Evolutionary conservation across 139 green algal genomes (phyloP).

Genomic region (Haematococcus lacustris): DNA sequence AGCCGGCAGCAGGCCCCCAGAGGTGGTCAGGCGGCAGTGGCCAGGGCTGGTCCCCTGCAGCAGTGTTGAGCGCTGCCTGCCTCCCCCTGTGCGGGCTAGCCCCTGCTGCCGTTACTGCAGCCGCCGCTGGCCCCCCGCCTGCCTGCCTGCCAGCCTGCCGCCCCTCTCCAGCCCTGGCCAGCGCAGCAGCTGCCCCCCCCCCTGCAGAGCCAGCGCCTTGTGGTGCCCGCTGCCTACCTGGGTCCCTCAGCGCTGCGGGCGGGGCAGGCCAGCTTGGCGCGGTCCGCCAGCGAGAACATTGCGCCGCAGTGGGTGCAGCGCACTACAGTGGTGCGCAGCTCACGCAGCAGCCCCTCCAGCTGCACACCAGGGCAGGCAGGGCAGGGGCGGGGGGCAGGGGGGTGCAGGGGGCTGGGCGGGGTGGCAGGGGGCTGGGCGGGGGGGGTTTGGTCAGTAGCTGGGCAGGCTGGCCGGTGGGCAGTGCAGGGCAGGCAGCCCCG

Average conservation of each 20-base stretch:
- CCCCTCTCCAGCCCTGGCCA: neutral
- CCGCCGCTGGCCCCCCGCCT: neutral
- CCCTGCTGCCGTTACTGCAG: neutral
- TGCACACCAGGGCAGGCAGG: no score
- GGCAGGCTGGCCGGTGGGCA: no score
- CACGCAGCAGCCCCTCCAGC: slow-evolving; percentile 18
- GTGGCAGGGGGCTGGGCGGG: no score
- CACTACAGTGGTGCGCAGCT: slow-evolving; percentile 18
- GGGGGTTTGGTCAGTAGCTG: no score
- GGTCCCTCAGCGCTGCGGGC: neutral
- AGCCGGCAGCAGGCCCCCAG: no score
- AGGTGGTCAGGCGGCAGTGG: no score
- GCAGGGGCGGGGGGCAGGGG: no score
- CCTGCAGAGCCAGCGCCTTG: neutral
- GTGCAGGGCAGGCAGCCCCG: no score
- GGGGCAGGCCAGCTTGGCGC: slow-evolving; percentile 3
- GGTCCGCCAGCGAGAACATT: slow-evolving; percentile 23
- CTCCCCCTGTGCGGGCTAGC: neutral
- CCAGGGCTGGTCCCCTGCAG: slow-evolving; percentile 1
- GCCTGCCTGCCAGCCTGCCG: neutral
- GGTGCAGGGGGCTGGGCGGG: no score
- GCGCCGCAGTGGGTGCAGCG: slow-evolving; percentile 19
- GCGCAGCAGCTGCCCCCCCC: neutral
- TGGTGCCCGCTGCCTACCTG: neutral
- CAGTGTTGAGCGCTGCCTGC: neutral